These are phyloP conservation scores for Clitocybe nebularis DNA, from an alignment of 1,284 basidiomycete genomes.

Conservation along the genomic window DNA sequence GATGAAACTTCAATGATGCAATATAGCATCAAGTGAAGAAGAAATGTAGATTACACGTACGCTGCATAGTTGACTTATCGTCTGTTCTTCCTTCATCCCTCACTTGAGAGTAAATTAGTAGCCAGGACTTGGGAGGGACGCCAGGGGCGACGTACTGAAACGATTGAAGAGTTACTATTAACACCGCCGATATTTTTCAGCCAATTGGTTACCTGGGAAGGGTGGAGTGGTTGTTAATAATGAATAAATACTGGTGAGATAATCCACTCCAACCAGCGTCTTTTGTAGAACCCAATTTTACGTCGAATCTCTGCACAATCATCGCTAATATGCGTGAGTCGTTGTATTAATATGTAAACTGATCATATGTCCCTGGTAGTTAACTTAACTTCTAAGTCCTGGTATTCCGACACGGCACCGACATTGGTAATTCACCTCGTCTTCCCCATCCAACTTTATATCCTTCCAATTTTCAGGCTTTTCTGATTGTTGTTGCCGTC, in stretches of 20 bases:
- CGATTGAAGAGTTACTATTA: constrained; percentile 44
- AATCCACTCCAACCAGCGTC: constrained; percentile 41
- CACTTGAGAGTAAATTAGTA: constrained; percentile 34
- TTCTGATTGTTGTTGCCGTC: constrained; percentile 4
- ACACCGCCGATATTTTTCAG: constrained; percentile 42
- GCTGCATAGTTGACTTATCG: constrained; percentile 38
- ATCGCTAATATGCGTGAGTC: constrained; percentile 27
- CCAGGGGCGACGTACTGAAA: constrained; percentile 35
- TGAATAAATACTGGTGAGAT: not conserved
- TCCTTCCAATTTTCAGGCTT: constrained; percentile 23
- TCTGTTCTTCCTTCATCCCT: constrained; percentile 34
- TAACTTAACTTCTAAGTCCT: not conserved
- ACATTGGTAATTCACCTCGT: too few species aligned
- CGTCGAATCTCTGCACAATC: constrained; percentile 45
- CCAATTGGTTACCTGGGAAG: constrained; percentile 40
- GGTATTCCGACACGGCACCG: too few species aligned
- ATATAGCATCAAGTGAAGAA: not conserved
- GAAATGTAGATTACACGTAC: constrained; percentile 25
- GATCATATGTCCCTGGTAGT: constrained; percentile 18
- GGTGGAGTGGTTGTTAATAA: not conserved
- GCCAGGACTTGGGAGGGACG: not conserved
- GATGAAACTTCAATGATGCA: constrained; percentile 30
- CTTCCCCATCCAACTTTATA: constrained; percentile 23
- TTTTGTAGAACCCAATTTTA: constrained; percentile 41
- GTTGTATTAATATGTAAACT: not conserved